These are phyloP conservation scores for Neofusicoccum ribis DNA, from an alignment of 2,329 filamentous ascomycete genomes.

Conservation along the genomic window DNA sequence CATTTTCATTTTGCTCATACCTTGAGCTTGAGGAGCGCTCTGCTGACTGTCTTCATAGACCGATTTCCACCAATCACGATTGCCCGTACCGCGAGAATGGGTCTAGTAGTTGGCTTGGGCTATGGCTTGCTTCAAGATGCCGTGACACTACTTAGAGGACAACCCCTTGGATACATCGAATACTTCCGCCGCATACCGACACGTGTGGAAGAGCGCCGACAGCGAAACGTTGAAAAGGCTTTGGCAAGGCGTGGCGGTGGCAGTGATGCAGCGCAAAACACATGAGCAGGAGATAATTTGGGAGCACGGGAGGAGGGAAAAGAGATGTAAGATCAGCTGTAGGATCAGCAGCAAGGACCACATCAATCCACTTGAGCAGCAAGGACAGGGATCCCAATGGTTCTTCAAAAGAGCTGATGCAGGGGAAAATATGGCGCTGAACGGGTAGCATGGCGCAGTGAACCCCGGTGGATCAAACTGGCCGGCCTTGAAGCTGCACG, in stretches of 20 bases:
- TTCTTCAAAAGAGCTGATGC: too few relatives aligned
- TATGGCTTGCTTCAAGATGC: conserved; percentile 83
- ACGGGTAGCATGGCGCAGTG: too few relatives aligned
- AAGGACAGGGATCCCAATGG: background rate
- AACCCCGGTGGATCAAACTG: too few relatives aligned
- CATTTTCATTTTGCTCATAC: too few relatives aligned
- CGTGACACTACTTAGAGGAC: conserved; percentile 67
- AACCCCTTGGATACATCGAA: conserved; percentile 73
- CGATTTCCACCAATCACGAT: conserved; percentile 69
- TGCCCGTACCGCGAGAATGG: conserved; percentile 70
- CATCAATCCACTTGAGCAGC: background rate
- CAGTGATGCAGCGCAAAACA: background rate
- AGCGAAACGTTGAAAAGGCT: background rate
- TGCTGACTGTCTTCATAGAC: conserved; percentile 52
- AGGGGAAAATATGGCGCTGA: too few relatives aligned
- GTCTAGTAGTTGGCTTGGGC: conserved; percentile 72
- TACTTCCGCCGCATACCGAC: conserved; percentile 39
- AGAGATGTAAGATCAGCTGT: too few relatives aligned
- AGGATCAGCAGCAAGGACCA: background rate
- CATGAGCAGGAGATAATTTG: background rate
- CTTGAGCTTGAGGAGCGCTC: too few relatives aligned
- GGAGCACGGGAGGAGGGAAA: too few relatives aligned
- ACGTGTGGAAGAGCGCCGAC: conserved; percentile 1
- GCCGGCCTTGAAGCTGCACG: too few relatives aligned
- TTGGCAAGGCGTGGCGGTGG: background rate